These are phyloP conservation scores for Stereum hirsutum DNA, from an alignment of 1,284 basidiomycete genomes.

Conservation along the genomic window DNA sequence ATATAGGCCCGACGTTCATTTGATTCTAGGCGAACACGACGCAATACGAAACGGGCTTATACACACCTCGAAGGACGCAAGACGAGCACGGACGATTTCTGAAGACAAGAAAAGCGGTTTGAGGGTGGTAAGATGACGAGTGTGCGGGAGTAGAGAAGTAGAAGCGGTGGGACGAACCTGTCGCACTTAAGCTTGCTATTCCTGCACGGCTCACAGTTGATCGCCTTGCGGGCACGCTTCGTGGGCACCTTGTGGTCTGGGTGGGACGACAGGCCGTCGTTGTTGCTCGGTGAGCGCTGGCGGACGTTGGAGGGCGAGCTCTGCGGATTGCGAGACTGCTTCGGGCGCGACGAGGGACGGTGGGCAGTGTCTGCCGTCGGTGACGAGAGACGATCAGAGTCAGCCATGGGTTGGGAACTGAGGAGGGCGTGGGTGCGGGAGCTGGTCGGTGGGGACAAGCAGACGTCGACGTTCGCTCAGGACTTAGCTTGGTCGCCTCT, in stretches of 20 bases:
- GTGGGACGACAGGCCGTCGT: not conserved
- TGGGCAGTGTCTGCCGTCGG: too few species aligned
- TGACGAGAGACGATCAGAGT: not conserved
- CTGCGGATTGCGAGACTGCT: too few species aligned
- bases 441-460: too few species aligned
- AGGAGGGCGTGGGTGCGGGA: not conserved
- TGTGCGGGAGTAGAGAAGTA: not conserved
- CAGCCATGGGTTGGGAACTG: not conserved
- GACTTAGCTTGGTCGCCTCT: too few species aligned
- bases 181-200: slow-evolving; percentile 81
- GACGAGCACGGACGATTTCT: slow-evolving; percentile 79
- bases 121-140: slow-evolving; percentile 13
- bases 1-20: too few species aligned
- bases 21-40: not conserved
- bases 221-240: slow-evolving; percentile 73
- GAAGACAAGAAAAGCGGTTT: slow-evolving; percentile 6
- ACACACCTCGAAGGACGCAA: slow-evolving; percentile 64
- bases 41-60: too few species aligned
- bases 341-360: too few species aligned
- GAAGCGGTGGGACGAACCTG: slow-evolving; percentile 34
- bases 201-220: slow-evolving; percentile 78
- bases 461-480: too few species aligned
- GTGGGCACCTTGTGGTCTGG: slow-evolving; percentile 30
- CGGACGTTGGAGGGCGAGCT: slow-evolving; percentile 1
- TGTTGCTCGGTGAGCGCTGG: slow-evolving; percentile 2